Conservation (phyloP, 306 rosid species). For the Lathyrus oleraceus region DNA sequence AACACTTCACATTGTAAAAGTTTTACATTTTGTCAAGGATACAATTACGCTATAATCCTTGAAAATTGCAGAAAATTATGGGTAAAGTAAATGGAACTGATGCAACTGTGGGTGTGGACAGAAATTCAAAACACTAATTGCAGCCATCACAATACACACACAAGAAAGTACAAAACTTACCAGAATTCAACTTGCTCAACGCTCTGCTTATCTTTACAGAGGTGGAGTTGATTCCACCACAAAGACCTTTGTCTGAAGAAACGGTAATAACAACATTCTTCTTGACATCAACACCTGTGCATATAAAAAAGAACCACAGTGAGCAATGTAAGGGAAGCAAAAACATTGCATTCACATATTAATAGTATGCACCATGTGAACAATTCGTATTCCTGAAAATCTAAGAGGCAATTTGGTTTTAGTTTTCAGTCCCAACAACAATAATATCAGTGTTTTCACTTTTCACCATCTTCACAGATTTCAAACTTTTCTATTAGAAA, state of each 20-base stretch:
- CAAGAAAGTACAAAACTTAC: constrained; percentile 48
- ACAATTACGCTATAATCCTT: not conserved
- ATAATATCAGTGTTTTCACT: not conserved
- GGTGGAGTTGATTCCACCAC: constrained; percentile 99
- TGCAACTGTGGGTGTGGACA: not conserved
- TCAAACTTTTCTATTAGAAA: not conserved
- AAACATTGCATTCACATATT: not conserved
- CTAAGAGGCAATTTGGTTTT: not conserved
- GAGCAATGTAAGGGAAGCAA: constrained; percentile 30
- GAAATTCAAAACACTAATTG: not conserved
- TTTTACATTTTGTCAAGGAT: not conserved
- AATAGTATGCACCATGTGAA: not conserved
- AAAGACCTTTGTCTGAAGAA: constrained; percentile 97
- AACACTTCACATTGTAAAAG: not conserved
- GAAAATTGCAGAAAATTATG: not conserved
- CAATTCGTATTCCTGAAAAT: constrained; percentile 24
- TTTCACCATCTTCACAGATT: not conserved
- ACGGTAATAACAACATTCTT: constrained; percentile 77
- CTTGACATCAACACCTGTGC: constrained; percentile 69
- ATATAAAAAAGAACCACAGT: constrained; percentile 29
- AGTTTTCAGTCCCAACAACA: not conserved
- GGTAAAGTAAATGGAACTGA: not conserved
- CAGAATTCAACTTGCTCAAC: constrained; percentile 61
- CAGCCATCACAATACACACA: not conserved
- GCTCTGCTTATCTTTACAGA: constrained; percentile 93